Base-by-base conservation (phyloP, 2,329 filamentous ascomycete genomes). In the Exutisphaerella laricina region DNA sequence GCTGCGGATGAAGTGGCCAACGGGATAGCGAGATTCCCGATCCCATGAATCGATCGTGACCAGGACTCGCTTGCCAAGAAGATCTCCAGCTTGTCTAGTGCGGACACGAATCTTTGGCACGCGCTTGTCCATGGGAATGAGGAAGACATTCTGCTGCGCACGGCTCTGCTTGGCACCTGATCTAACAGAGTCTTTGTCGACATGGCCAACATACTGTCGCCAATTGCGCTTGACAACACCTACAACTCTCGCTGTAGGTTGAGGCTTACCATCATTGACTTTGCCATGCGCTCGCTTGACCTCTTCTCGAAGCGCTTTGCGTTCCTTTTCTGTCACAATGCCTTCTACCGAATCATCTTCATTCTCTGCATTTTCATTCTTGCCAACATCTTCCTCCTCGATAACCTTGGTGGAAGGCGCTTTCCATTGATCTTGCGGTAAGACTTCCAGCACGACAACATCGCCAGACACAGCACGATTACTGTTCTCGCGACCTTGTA, bases 21-120 rank as follows among this genome's bases (percentile, higher is more conserved):
- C 78, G 1, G 92, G 92, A 61, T 97, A 92, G 45, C 92, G 78
- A 3, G 89, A 94, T 62, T 96, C 88, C 49, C 88, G 78, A 48
- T 96, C 88, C 92, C 92, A 98, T 1, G 85, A 82, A 66, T 98
- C 92, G 52, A 98, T 94, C 0, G 88, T 89, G 30, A 96, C 87
- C 8, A 98, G 67, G 37, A 98, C 82, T 44, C 94, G 82, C 71
- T 97, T 92, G 4, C 92, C 92, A 20, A 96, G 67, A 3, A 98
- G 76, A 58, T 95, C 88, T 12, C 81, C 80, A 17, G 88, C 89
- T 66, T 97, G 92, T 39, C 92, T 78, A 8, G 92, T 97, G 38
- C 89, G 82, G 41, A 98, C 80, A 33, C 88, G 80, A 57, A 98
- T 96, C 70, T 97, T 98, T 2, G 92, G 92, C 16, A 98, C 85